Evolutionary conservation across 1,139 yeast genomes (phyloP).

Genomic region (Pichia sp.): DNA sequence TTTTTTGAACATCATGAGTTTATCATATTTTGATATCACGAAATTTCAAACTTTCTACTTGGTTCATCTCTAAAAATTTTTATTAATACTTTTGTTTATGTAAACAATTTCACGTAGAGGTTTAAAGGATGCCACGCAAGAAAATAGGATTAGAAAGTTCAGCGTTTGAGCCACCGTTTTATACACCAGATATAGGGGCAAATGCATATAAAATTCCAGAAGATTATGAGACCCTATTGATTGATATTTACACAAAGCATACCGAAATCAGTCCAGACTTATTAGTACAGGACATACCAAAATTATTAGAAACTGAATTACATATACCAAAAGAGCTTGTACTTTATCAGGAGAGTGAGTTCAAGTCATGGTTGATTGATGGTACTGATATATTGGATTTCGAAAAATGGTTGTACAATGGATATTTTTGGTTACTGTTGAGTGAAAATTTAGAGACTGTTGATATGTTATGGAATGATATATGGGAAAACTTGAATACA

Average conservation of each 20-base stretch:
- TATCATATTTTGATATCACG: neutral
- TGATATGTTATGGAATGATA: conserved; percentile 35
- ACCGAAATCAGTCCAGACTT: conserved; percentile 11
- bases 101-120: neutral
- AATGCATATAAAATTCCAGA: conserved; percentile 14
- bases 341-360: conserved; percentile 19
- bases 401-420: conserved; percentile 35
- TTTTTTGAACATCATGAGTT: neutral
- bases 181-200: conserved; percentile 9
- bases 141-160: conserved; percentile 4
- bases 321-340: conserved; percentile 20
- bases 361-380: conserved; percentile 25
- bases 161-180: conserved; percentile 17
- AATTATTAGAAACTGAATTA: conserved; percentile 10
- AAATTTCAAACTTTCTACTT: neutral
- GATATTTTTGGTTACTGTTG: conserved; percentile 35
- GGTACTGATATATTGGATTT: conserved; percentile 35
- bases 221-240: conserved; percentile 10
- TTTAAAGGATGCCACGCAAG: neutral
- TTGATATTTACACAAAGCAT: conserved; percentile 12
- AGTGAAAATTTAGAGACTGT: conserved; percentile 32
- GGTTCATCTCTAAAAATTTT: too few species aligned
- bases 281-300: neutral
- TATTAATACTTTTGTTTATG: too few species aligned
- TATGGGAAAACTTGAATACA: conserved; percentile 23